Evolutionary conservation across 108 stramenopile genomes (phyloP).

Genomic region (Pseudonitzschia multiseries): DNA sequence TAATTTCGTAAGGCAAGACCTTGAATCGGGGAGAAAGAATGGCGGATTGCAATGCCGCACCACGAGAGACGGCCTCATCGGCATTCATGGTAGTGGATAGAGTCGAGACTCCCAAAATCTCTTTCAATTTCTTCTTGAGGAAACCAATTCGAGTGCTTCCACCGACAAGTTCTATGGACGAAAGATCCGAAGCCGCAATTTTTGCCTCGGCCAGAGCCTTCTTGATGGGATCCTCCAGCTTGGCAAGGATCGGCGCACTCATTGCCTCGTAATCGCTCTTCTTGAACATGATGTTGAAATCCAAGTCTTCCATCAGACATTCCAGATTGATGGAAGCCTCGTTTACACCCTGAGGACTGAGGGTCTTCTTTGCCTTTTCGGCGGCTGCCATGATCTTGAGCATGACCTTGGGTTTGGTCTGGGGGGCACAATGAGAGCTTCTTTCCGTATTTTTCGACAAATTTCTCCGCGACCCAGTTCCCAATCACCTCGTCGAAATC

Average conservation of each 20-base stretch:
- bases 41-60: slow-evolving; percentile 95
- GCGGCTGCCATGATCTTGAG: slow-evolving; percentile 92
- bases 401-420: slow-evolving; percentile 80
- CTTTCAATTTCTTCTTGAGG: slow-evolving; percentile 82
- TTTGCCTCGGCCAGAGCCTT: slow-evolving; percentile 84
- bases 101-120: slow-evolving; percentile 57
- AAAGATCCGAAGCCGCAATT: slow-evolving; percentile 67
- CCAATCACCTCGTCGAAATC: slow-evolving; percentile 92
- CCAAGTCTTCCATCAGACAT: slow-evolving; percentile 92
- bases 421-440: slow-evolving; percentile 77
- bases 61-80: slow-evolving; percentile 96
- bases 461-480: slow-evolving; percentile 87
- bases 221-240: slow-evolving; percentile 82
- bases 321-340: slow-evolving; percentile 93
- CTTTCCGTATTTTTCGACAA: slow-evolving; percentile 83
- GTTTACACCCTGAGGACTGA: slow-evolving; percentile 93
- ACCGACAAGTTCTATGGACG: slow-evolving; percentile 93
- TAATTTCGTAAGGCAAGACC: slow-evolving; percentile 93
- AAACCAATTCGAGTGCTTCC: slow-evolving; percentile 90
- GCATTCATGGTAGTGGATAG: slow-evolving; percentile 98
- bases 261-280: slow-evolving; percentile 86
- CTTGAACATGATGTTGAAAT: slow-evolving; percentile 83
- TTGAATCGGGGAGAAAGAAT: slow-evolving; percentile 97
- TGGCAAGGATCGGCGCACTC: slow-evolving; percentile 73
- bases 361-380: slow-evolving; percentile 98